Evolutionary conservation across 768 basidiomycete species (phyloP).

Genomic region (Trametes gibbosa): DNA sequence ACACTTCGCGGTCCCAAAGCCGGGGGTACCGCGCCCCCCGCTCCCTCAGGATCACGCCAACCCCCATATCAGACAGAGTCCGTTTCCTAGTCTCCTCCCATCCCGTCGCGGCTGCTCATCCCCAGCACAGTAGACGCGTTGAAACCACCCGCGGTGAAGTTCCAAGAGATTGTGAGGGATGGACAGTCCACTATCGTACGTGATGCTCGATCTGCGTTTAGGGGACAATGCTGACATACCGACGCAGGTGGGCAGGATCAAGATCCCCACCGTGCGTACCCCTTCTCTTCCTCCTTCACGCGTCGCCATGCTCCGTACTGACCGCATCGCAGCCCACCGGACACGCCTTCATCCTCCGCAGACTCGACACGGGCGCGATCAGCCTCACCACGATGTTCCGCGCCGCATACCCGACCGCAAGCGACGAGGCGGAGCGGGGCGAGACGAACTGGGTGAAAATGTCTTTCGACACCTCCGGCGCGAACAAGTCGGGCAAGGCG

Average conservation of each 20-base stretch:
- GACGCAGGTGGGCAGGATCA: slow-evolving; percentile 79
- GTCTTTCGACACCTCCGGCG: slow-evolving; percentile 68
- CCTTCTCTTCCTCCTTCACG: slow-evolving; percentile 8
- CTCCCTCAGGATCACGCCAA: slow-evolving; percentile 23
- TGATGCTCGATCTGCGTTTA: slow-evolving; percentile 12
- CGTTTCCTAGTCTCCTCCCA: slow-evolving; percentile 15
- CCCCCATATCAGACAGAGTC: slow-evolving; percentile 28
- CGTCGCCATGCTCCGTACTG: slow-evolving; percentile 23
- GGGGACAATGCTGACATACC: slow-evolving; percentile 18
- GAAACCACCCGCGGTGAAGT: slow-evolving; percentile 76
- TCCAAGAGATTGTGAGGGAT: slow-evolving; percentile 87
- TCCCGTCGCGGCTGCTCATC: slow-evolving; percentile 40
- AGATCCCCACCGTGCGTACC: slow-evolving; percentile 77
- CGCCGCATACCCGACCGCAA: slow-evolving; percentile 84
- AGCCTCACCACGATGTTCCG: slow-evolving; percentile 96
- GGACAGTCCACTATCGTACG: slow-evolving; percentile 82
- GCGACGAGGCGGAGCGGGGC: slow-evolving; percentile 69
- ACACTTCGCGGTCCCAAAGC: slow-evolving; percentile 17
- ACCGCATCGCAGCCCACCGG: slow-evolving; percentile 50
- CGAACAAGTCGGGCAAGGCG: slow-evolving; percentile 59
- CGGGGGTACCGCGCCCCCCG: slow-evolving; percentile 18
- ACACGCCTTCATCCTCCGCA: slow-evolving; percentile 92
- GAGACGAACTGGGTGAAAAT: slow-evolving; percentile 86
- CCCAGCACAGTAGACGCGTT: slow-evolving; percentile 35
- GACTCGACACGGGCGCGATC: slow-evolving; percentile 91